Evolutionary conservation across 106 monocot genomes (phyloP), one percentile per base, ranked within the genome.

Genomic region (Alisma plantagoaquatica): DNA sequence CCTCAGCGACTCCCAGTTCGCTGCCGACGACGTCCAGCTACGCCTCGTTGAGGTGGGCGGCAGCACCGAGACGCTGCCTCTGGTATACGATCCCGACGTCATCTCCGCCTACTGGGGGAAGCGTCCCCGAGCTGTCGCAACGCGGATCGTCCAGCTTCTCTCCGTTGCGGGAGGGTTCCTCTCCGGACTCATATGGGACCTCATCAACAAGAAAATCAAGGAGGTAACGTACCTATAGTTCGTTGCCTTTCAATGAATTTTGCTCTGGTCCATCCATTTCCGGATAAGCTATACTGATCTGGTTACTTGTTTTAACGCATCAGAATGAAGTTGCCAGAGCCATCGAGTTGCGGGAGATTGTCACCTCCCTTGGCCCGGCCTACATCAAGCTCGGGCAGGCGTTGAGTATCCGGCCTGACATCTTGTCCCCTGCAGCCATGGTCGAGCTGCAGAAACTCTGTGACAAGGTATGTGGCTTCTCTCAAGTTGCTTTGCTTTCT

Each of bases 371-470:
- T 59, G 98, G 98, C 45, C 98, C 98, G 62, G 98, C 98, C 54
- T 98, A 98, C 65, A 98, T 98, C 51, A 98, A 98, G 54, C 98
- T 98, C 53, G 98, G 98, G 46, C 98, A 98, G 67, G 89, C 98
- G 32, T 60, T 98, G 61, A 98, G 98, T 58, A 98, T 89, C 52
- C 77, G 90, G 4, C 98, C 98, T 60, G 98, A 98, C 50, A 90
- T 98, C 66, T 77, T 98, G 57, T 98, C 98, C 49, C 98, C 98
- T 54, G 75, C 90, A 43, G 98, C 98, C 56, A 98, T 98, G 90
- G 84, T 82, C 54, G 90, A 98, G 66, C 72, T 98, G 62, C 98
- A 98, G 62, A 98, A 98, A 58, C 76, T 98, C 16, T 98, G 98
- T 67, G 90, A 98, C 69, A 98, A 98, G 85, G 91, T 91, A 73